Evolutionary conservation across 2,329 filamentous ascomycete genomes (phyloP).

Genomic region (Uncinocarpus reesii): DNA sequence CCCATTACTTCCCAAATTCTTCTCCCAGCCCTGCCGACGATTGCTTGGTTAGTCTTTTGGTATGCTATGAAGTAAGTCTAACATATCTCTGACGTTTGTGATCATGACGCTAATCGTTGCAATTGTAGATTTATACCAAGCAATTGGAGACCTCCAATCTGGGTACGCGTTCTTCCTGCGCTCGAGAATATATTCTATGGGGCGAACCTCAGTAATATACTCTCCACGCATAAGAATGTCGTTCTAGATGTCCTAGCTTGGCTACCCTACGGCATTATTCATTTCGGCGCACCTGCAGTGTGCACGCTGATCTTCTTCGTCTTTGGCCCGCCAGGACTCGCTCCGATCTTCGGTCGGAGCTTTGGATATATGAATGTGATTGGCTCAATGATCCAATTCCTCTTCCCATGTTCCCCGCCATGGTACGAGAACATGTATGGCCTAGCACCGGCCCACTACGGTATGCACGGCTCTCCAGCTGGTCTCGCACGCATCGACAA

Average conservation of each 20-base stretch:
- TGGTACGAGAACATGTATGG: conserved; percentile 97
- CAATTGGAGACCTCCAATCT: conserved; percentile 83
- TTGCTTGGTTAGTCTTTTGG: conserved; percentile 81
- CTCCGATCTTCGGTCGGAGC: conserved; percentile 71
- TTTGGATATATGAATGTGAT: conserved; percentile 90
- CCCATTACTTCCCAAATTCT: conserved; percentile 86
- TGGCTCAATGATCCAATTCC: conserved; percentile 76
- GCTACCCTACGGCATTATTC: conserved; percentile 84
- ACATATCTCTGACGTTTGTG: background rate
- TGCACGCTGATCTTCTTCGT: conserved; percentile 73
- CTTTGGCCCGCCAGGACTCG: conserved; percentile 74
- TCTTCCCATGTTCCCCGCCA: conserved; percentile 87
- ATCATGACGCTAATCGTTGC: background rate
- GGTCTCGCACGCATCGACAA: conserved; percentile 80
- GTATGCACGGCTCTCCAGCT: conserved; percentile 78
- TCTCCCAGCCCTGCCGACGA: conserved; percentile 72
- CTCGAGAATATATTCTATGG: conserved; percentile 95
- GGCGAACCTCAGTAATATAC: conserved; percentile 88
- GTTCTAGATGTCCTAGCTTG: conserved; percentile 80
- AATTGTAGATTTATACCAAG: conserved; percentile 67
- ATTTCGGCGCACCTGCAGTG: conserved; percentile 77
- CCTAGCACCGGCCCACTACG: conserved; percentile 81
- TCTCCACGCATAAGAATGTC: conserved; percentile 77
- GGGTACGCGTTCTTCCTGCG: conserved; percentile 87
- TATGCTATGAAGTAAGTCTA: conserved; percentile 76